phyloP scores from a whole-genome alignment of 2,329 filamentous ascomycete species.

The Paramyrothecium sp. region DNA sequence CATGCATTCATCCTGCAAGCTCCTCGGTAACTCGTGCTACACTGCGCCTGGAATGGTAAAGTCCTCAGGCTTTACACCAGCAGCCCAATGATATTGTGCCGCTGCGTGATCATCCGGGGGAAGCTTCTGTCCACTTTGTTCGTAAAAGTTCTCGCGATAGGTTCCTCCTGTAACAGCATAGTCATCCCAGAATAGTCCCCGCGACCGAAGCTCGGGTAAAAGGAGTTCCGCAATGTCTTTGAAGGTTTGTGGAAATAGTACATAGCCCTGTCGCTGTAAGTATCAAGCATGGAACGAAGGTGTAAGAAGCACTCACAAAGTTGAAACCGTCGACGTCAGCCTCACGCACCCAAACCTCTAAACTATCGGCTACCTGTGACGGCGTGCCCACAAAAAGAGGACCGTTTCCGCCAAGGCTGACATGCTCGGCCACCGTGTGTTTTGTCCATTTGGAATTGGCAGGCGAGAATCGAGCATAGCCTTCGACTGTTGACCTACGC shows the following conservation, averaged over 20 bases:
- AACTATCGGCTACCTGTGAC: slow-evolving; percentile 61
- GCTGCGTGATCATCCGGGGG: slow-evolving; percentile 53
- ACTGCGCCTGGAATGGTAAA: too few species aligned
- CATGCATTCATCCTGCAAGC: too few species aligned
- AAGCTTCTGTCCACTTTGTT: slow-evolving; percentile 45
- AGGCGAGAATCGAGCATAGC: slow-evolving; percentile 54
- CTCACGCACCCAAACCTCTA: slow-evolving; percentile 66
- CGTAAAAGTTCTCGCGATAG: slow-evolving; percentile 60
- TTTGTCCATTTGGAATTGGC: slow-evolving; percentile 70
- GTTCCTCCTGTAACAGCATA: slow-evolving; percentile 56
- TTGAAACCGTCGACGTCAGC: slow-evolving; percentile 76
- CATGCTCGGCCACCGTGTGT: slow-evolving; percentile 64
- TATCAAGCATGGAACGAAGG: background rate
- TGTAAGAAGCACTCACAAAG: slow-evolving; percentile 47
- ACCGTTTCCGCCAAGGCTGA: slow-evolving; percentile 66
- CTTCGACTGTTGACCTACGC: slow-evolving; percentile 50
- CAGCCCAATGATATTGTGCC: slow-evolving; percentile 41
- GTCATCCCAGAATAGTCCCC: slow-evolving; percentile 57
- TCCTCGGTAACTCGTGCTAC: too few species aligned
- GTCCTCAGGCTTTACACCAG: too few species aligned
- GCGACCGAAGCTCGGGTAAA: slow-evolving; percentile 59
- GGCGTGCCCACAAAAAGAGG: slow-evolving; percentile 65
- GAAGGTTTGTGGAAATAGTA: slow-evolving; percentile 66
- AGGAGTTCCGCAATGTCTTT: slow-evolving; percentile 66
- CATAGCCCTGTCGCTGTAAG: slow-evolving; percentile 48